Conservation (phyloP, 2,329 filamentous ascomycete genomes). For the Aspergillus sp. region DNA sequence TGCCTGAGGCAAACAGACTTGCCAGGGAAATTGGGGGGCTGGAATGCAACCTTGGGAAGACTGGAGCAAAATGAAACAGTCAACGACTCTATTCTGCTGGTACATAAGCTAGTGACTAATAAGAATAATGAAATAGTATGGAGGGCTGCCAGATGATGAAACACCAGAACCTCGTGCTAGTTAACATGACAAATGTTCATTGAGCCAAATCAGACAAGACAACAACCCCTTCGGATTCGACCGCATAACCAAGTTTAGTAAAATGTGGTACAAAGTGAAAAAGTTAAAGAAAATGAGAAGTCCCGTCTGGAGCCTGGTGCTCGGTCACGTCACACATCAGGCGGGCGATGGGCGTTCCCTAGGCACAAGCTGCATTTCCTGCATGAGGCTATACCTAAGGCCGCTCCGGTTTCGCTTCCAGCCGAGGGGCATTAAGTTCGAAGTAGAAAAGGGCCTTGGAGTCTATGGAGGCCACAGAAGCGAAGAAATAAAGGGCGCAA, state of each 20-base stretch:
- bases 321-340: constrained; percentile 15
- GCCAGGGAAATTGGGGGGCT: background rate
- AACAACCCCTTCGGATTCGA: constrained; percentile 10
- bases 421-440: constrained; percentile 17
- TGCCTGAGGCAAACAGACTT: constrained; percentile 1
- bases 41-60: background rate
- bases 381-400: constrained; percentile 31
- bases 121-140: constrained; percentile 8
- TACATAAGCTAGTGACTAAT: constrained; percentile 20
- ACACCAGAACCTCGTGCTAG: constrained; percentile 23
- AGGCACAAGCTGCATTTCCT: constrained; percentile 35
- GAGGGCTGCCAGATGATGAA: constrained; percentile 7
- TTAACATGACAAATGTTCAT: constrained; percentile 24
- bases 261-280: constrained; percentile 1
- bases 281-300: constrained; percentile 8
- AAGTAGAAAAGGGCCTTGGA: constrained; percentile 8
- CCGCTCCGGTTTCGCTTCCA: constrained; percentile 7
- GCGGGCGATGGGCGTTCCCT: constrained; percentile 13
- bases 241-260: constrained; percentile 12
- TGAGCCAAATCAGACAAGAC: constrained; percentile 20
- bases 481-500: background rate
- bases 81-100: constrained; percentile 18
- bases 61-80: background rate
- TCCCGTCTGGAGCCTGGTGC: background rate
- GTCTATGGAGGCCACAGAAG: constrained; percentile 6